Conservation (phyloP, 108 stramenopile species). For the Nitzschia putrida region DNA sequence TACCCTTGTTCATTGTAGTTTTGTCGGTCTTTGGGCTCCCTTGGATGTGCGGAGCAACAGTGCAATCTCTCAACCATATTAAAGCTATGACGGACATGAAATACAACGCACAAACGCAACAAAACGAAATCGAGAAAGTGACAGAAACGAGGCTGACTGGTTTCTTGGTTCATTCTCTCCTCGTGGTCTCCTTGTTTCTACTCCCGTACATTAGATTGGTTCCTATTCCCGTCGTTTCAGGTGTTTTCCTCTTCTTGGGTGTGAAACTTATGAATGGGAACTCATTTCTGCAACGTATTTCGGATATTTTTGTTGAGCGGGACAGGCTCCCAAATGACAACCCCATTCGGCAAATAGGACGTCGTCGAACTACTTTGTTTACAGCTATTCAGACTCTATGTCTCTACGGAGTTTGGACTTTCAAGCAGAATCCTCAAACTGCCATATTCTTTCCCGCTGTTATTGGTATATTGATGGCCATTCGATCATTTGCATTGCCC, state of each 20-base stretch:
- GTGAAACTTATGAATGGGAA: conserved; percentile 86
- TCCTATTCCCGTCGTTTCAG: conserved; percentile 92
- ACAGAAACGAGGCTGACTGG: conserved; percentile 92
- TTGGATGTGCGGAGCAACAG: conserved; percentile 98
- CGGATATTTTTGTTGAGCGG: conserved; percentile 69
- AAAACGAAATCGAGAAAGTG: conserved; percentile 72
- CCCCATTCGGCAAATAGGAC: conserved; percentile 72
- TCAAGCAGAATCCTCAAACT: conserved; percentile 87
- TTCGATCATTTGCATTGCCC: conserved; percentile 77
- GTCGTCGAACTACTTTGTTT: conserved; percentile 73
- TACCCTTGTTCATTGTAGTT: conserved; percentile 28
- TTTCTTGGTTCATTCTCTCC: conserved; percentile 86
- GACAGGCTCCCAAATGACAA: conserved; percentile 58
- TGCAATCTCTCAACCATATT: conserved; percentile 93
- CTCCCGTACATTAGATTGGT: conserved; percentile 80
- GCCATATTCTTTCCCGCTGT: conserved; percentile 95
- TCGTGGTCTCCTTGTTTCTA: conserved; percentile 74
- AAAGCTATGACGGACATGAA: conserved; percentile 83
- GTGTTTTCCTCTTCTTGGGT: conserved; percentile 94
- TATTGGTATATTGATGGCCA: conserved; percentile 88
- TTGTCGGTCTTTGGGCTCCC: conserved; percentile 89
- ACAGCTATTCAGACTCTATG: conserved; percentile 69
- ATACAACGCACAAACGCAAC: conserved; percentile 71
- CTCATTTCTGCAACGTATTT: conserved; percentile 70
- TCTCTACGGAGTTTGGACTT: conserved; percentile 81